A percentile compares a stretch with the other conserved stretches of the same genome.
Conservation (phyloP, 2,329 filamentous ascomycete genomes). For the Fusarium irregulare region DNA sequence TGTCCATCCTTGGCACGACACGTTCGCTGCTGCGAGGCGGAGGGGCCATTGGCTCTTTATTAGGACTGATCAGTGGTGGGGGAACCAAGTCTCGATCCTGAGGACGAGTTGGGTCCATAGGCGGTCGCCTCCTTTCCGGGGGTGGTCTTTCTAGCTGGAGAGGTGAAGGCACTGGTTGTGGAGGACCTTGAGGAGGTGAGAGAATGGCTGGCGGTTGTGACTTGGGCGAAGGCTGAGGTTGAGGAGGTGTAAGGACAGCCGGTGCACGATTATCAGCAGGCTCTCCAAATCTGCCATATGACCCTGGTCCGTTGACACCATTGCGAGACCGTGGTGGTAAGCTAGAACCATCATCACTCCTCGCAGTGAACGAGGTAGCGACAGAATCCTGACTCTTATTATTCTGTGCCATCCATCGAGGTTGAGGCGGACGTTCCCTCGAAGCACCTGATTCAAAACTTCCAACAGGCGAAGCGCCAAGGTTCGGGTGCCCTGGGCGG, state of each 20-base stretch:
- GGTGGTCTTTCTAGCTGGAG: conserved; percentile 58
- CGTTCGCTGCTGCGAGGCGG: conserved; percentile 64
- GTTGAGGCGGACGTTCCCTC: conserved; percentile 55
- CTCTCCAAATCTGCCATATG: conserved; percentile 55
- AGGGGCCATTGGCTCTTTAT: conserved; percentile 59
- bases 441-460: conserved; percentile 63
- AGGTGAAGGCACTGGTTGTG: conserved; percentile 41
- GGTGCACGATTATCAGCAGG: conserved; percentile 37
- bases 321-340: conserved; percentile 66
- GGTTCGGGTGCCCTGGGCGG: conserved; percentile 54
- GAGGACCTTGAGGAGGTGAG: conserved; percentile 38
- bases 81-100: conserved; percentile 68
- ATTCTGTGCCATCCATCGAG: conserved; percentile 60
- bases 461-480: conserved; percentile 60
- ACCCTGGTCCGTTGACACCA: conserved; percentile 56
- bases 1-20: conserved; percentile 60
- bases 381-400: conserved; percentile 71
- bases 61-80: conserved; percentile 66
- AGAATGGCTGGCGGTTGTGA: conserved; percentile 38
- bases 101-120: conserved; percentile 70
- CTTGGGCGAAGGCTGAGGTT: conserved; percentile 43
- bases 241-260: conserved; percentile 37
- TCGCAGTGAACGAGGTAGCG: conserved; percentile 58
- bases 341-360: conserved; percentile 64
- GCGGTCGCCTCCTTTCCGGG: conserved; percentile 73